Conservation (phyloP, 148 eudicot species). For the Vaccinium vitisidaea region DNA sequence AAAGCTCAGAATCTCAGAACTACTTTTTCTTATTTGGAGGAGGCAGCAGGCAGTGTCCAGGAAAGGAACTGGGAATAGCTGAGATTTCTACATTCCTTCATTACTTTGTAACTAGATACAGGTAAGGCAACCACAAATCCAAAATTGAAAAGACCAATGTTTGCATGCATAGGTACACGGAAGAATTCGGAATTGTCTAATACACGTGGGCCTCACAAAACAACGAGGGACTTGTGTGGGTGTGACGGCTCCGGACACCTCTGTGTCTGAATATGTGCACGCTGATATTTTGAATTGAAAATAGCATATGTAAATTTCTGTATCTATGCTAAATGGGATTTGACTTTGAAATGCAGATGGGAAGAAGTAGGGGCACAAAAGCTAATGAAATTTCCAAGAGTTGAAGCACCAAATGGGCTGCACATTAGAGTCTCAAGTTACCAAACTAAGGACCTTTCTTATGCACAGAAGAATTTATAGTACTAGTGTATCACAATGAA, state of each 20-base stretch:
- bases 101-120: conserved; percentile 84
- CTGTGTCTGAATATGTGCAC: neutral
- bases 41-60: conserved; percentile 93
- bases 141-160: neutral
- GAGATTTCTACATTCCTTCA: conserved; percentile 94
- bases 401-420: conserved; percentile 91
- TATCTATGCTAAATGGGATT: neutral
- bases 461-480: conserved; percentile 5
- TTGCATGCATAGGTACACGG: neutral
- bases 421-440: conserved; percentile 59
- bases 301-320: neutral
- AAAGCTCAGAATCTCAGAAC: conserved; percentile 59
- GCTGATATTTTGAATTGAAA: neutral
- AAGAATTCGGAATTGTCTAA: neutral
- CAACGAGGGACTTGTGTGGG: neutral
- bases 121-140: conserved; percentile 28
- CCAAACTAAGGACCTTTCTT: conserved; percentile 20
- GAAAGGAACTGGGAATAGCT: conserved; percentile 87
- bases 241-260: neutral
- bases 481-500: neutral
- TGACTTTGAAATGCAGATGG: conserved; percentile 55
- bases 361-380: conserved; percentile 81
- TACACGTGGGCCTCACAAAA: neutral
- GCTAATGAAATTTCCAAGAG: conserved; percentile 89
- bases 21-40: conserved; percentile 83